phyloP scores from a whole-genome alignment of 2,329 filamentous ascomycete genomes.

The Neurospora sp. region DNA sequence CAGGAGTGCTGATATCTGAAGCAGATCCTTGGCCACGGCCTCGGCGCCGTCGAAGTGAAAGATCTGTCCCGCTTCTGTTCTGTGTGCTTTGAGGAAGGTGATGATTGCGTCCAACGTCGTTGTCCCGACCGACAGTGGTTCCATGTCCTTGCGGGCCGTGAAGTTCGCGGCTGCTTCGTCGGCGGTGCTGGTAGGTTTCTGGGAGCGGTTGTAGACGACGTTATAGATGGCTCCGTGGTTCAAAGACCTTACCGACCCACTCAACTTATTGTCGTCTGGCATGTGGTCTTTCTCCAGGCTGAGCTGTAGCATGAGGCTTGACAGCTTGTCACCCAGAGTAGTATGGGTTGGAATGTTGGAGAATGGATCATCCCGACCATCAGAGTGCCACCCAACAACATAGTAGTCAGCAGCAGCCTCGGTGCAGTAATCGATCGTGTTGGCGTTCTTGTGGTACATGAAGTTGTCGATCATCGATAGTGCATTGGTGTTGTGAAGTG shows the following conservation, averaged over 20 bases:
- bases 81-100: conserved; percentile 22
- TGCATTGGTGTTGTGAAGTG: conserved; percentile 30
- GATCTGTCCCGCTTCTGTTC: conserved; percentile 5
- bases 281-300: no score
- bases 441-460: conserved; percentile 16
- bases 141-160: conserved; percentile 4
- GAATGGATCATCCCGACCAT: conserved; percentile 11
- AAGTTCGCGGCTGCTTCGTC: conserved; percentile 18
- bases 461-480: conserved; percentile 32
- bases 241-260: conserved; percentile 11
- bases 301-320: conserved; percentile 15
- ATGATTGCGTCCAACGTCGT: conserved; percentile 30
- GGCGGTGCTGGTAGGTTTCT: conserved; percentile 22
- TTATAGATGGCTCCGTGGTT: conserved; percentile 30
- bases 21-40: conserved; percentile 18
- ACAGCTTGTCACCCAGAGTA: conserved; percentile 9
- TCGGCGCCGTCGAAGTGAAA: no score
- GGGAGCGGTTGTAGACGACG: conserved; percentile 24
- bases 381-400: conserved; percentile 30
- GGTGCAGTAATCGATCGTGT: conserved; percentile 14
- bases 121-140: conserved; percentile 25
- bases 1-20: conserved; percentile 20
- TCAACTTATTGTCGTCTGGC: background rate
- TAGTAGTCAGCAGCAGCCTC: conserved; percentile 27
- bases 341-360: no score